Base-by-base conservation (phyloP, 768 basidiomycete species). In the Tylopilus cervinicoccineus region DNA sequence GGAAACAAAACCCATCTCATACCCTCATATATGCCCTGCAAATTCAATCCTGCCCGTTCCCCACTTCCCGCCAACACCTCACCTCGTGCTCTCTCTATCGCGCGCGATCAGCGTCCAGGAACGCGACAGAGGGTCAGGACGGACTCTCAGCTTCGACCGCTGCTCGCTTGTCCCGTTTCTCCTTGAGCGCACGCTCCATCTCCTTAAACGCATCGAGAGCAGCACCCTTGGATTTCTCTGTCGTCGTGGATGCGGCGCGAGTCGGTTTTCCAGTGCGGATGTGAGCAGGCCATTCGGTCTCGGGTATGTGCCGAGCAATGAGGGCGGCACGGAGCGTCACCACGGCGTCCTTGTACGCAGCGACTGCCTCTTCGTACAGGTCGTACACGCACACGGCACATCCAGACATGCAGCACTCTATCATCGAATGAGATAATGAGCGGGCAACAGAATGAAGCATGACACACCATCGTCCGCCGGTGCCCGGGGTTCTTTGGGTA, bases 321-420 rank as follows among this genome's bases (percentile, higher is more conserved):
- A 93, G 78, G 3, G 78, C 70, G 6, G 65, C 39, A n/a, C 77
- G 75, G 11, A 93, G 65, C 0, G 70, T 51, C 3, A 59, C 58
- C 0, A 92, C 54, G 5, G 81, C 74, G 12, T 76, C 72, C 22
- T 77, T 75, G 70, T 92, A 92, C 12, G 70, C 72, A 20, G 72
- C 70, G 2, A 89, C 64, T 1, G 84, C 78, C 40, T 92, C 89
- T 51, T 88, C 82, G 67, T 93, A 91, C 22, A 93, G 65, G 57
- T 92, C 90, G 67, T 94, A 89, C 8, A 94, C 86, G 64, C 93
- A 94, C n/a, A 93, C 68, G 0, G 91, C 88, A 60, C 93, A 95
- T 26, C 89, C 89, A 3, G 90, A 92, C 92, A 94, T 94, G 72
- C 92, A 95, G 66, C 92, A 93, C 67, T 93, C 92, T 93, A 55